Evolutionary conservation across 495 filamentous ascomycete species (phyloP).

Genomic region (Durotheca rogersii): DNA sequence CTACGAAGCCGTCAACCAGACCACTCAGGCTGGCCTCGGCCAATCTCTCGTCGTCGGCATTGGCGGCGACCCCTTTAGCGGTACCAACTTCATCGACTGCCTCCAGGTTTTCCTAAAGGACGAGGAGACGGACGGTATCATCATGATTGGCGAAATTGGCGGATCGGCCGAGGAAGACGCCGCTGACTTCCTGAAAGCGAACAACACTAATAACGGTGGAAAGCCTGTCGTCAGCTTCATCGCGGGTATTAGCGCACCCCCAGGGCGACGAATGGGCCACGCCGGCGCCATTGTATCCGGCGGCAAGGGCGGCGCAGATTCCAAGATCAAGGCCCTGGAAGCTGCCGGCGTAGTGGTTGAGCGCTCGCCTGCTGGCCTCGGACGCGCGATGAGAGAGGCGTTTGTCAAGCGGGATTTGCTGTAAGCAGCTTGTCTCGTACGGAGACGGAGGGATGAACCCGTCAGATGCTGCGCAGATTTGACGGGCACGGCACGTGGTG

Average conservation of each 20-base stretch:
- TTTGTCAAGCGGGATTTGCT: slow-evolving; percentile 96
- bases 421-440: slow-evolving; percentile 49
- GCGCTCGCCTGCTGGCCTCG: slow-evolving; percentile 86
- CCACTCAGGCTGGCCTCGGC: slow-evolving; percentile 91
- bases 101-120: slow-evolving; percentile 95
- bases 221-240: slow-evolving; percentile 99
- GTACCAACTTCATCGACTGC: slow-evolving; percentile 99
- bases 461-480: slow-evolving; percentile 8
- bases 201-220: slow-evolving; percentile 77
- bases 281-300: slow-evolving; percentile 96
- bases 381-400: slow-evolving; percentile 88
- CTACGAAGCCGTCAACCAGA: slow-evolving; percentile 99
- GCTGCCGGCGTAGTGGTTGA: slow-evolving; percentile 93
- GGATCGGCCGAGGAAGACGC: slow-evolving; percentile 97
- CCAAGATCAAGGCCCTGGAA: slow-evolving; percentile 94
- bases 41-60: slow-evolving; percentile 98
- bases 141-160: slow-evolving; percentile 99
- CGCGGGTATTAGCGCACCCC: slow-evolving; percentile 94
- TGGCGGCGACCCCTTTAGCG: slow-evolving; percentile 97
- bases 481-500: neutral
- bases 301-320: slow-evolving; percentile 95
- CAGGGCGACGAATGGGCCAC: slow-evolving; percentile 96
- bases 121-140: slow-evolving; percentile 96
- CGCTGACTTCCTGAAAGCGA: slow-evolving; percentile 86
- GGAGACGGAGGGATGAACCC: slow-evolving; percentile 1